Conservation (phyloP, 768 basidiomycete genomes). For the Pisolithus albus region DNA sequence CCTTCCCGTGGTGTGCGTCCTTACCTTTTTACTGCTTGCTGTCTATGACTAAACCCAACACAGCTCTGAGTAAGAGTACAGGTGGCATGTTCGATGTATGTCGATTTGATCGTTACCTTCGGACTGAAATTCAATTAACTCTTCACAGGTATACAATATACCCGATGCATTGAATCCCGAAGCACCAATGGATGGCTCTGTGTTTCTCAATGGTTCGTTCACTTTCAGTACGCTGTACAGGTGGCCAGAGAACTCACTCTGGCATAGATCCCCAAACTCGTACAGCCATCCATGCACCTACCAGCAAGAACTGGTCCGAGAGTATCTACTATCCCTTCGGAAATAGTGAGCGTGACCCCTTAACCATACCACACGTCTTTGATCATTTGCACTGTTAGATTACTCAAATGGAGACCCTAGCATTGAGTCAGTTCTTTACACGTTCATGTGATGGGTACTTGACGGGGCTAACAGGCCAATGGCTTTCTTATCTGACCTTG, state of each 20-base stretch:
- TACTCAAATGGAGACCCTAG: conserved; percentile 25
- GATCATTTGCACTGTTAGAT: conserved; percentile 9
- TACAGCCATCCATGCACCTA: conserved; percentile 62
- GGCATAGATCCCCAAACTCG: conserved; percentile 45
- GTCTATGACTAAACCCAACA: conserved; percentile 2
- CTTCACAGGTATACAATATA: conserved; percentile 43
- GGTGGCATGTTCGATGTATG: conserved; percentile 36
- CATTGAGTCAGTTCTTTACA: conserved; percentile 22
- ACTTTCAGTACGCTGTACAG: background rate
- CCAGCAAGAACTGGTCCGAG: conserved; percentile 41
- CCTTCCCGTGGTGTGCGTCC: conserved; percentile 52
- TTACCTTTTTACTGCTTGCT: background rate
- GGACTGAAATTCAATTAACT: background rate
- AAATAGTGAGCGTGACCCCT: conserved; percentile 17
- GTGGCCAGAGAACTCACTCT: background rate
- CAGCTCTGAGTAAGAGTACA: conserved; percentile 15
- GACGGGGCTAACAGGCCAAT: conserved; percentile 40
- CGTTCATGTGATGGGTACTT: background rate
- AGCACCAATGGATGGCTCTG: conserved; percentile 40
- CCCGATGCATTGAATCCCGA: conserved; percentile 52
- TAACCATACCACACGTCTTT: background rate
- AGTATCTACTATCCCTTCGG: conserved; percentile 31
- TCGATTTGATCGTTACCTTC: background rate
- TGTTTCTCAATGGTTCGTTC: conserved; percentile 57
- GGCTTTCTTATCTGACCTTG: conserved; percentile 58